Evolutionary conservation across 164 flowering plant species (phyloP).

Genomic region (Litsea cubeba): DNA sequence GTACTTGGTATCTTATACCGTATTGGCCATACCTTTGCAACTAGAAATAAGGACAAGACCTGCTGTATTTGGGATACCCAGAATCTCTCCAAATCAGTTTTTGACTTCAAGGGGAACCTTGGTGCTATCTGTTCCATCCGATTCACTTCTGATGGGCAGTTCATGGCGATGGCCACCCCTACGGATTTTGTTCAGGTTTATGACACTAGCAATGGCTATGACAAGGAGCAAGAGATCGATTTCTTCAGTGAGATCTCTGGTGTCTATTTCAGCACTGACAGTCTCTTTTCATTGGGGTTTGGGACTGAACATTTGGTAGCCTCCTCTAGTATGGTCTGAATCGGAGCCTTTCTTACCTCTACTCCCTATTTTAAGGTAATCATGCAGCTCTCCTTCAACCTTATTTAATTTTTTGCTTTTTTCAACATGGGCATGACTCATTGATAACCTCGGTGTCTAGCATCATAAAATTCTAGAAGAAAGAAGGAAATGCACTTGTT

Average conservation of each 20-base stretch:
- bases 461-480: neutral
- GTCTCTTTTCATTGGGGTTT: no score
- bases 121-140: slow-evolving; percentile 89
- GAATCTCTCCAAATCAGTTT: slow-evolving; percentile 63
- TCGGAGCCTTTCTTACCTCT: slow-evolving; percentile 53
- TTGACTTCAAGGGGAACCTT: slow-evolving; percentile 74
- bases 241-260: no score
- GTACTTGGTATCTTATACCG: no score
- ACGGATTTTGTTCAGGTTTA: no score
- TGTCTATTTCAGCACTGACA: no score
- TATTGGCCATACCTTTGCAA: slow-evolving; percentile 66
- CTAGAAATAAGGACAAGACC: no score
- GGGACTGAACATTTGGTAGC: slow-evolving; percentile 91
- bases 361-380: slow-evolving; percentile 30
- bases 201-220: no score
- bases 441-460: neutral
- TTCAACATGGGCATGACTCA: neutral
- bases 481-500: neutral
- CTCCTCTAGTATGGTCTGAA: slow-evolving; percentile 63
- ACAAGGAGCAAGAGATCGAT: no score
- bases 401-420: no score
- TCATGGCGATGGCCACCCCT: slow-evolving; percentile 63
- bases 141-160: slow-evolving; percentile 77
- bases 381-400: neutral
- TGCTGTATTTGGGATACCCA: slow-evolving; percentile 21